Base-by-base conservation (phyloP, 805 yeast genomes). In the Helenozyma rhizophorensis region DNA sequence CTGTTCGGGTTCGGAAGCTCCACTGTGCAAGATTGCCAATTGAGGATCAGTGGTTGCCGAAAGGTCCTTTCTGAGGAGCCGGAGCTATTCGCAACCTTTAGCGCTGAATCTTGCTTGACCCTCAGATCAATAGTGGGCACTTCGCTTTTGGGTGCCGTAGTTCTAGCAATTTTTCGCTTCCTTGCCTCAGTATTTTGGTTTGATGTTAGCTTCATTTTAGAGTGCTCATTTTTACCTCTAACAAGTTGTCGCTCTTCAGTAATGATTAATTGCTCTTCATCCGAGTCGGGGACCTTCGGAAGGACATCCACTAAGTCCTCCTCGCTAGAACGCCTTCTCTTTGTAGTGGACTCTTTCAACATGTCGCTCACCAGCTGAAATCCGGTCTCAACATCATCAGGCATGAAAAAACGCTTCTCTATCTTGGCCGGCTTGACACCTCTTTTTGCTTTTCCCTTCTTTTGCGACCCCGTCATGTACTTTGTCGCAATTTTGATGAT, bases 401-500 rank as follows among this genome's bases (percentile, higher is more conserved):
- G 93, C 85, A 83, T 78, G 53, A 77, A 78, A 42, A 83, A 83
- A 27, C 57, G 60, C 51, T 80, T 74, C 14, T 47, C 33, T 13
- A 39, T 23, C 40, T 60, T 54, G 11, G 36, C 35, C 17, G 16
- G 33, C 12, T 39, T 57, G 26, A 44, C 48, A 3, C 38, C 30
- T 28, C 55, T 51, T 36, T 39, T 43, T 21, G 33, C 32, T 6
- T 8, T 8, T 5, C 7, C 5, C 19, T 17, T 17, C 19, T 8
- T 17, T 34, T 37, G 45, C 18, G 33, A 25, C 1, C 69, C 72
- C 14, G 68, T 56, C 76, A 80, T 80, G 32, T 77, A 70, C 43
- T 74, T 78, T 1, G 86, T 78, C 0, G 89, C 89, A 36, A 76
- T 64, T 33, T 70, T 69, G 43, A 83, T 74, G 35, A 83, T 79